These are phyloP conservation scores for Cylindrotheca fusiformis DNA, from an alignment of 108 stramenopile species.

Conservation along the genomic window DNA sequence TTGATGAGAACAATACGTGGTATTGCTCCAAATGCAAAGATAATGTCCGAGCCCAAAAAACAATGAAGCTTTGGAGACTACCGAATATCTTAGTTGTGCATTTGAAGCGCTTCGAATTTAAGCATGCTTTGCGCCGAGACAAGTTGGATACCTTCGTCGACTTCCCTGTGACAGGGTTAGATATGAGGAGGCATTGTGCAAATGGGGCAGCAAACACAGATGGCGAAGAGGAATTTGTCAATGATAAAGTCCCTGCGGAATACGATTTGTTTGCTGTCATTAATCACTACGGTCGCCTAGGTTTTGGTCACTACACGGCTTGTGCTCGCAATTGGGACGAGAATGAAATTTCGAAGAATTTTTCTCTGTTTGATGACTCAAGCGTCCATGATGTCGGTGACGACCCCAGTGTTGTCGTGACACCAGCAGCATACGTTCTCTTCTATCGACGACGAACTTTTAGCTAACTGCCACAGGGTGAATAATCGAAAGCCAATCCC, in stretches of 20 bases:
- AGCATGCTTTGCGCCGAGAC: slow-evolving; percentile 67
- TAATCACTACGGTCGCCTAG: slow-evolving; percentile 94
- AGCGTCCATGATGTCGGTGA: slow-evolving; percentile 31
- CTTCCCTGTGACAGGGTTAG: slow-evolving; percentile 82
- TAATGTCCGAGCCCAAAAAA: slow-evolving; percentile 88
- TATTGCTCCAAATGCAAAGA: slow-evolving; percentile 92
- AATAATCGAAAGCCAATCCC: too few species aligned
- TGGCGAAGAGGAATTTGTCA: slow-evolving; percentile 30
- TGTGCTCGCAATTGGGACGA: slow-evolving; percentile 76
- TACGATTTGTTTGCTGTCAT: slow-evolving; percentile 97
- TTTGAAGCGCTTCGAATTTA: slow-evolving; percentile 94
- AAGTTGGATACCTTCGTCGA: slow-evolving; percentile 91
- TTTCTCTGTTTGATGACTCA: slow-evolving; percentile 78
- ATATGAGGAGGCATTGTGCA: slow-evolving; percentile 62
- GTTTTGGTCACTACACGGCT: slow-evolving; percentile 98
- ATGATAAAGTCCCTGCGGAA: slow-evolving; percentile 57
- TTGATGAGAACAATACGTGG: slow-evolving; percentile 88
- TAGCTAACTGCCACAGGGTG: slow-evolving; percentile 13
- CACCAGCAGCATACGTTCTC: slow-evolving; percentile 72
- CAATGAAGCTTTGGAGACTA: slow-evolving; percentile 89
- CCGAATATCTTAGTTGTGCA: slow-evolving; percentile 95
- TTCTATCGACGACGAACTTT: slow-evolving; percentile 68
- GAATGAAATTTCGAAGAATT: slow-evolving; percentile 42
- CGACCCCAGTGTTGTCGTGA: slow-evolving; percentile 20
- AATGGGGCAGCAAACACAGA: neutral